A percentile compares a stretch with the other conserved stretches of the same genome.
phyloP scores from a whole-genome alignment of 495 filamentous ascomycete species.

The Penicillium paxilli region DNA sequence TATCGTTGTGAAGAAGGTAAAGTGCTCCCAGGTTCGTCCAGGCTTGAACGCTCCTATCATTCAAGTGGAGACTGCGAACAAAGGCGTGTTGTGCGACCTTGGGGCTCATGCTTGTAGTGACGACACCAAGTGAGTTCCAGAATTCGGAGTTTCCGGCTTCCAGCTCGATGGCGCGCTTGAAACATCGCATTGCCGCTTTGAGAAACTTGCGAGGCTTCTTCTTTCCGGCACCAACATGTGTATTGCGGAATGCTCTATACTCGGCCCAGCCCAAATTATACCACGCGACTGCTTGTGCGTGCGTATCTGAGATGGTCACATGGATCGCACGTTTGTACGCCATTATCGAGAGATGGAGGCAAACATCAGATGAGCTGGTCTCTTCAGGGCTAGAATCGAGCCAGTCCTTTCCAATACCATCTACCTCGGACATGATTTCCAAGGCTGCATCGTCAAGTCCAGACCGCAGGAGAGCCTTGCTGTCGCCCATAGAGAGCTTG shows the following conservation, averaged over 20 bases:
- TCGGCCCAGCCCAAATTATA: constrained; percentile 97
- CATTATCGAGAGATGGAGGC: constrained; percentile 69
- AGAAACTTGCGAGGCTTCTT: constrained; percentile 60
- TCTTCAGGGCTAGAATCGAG: constrained; percentile 46
- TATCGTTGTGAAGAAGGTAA: constrained; percentile 79
- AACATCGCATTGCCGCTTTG: constrained; percentile 83
- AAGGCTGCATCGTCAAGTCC: constrained; percentile 55
- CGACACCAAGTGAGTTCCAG: constrained; percentile 94
- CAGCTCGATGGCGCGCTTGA: constrained; percentile 94
- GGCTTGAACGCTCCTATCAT: constrained; percentile 75
- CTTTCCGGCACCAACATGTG: constrained; percentile 42
- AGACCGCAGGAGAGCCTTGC: constrained; percentile 55
- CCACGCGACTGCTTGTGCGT: constrained; percentile 94
- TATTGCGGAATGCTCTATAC: constrained; percentile 70
- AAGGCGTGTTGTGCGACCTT: constrained; percentile 92
- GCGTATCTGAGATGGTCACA: constrained; percentile 67
- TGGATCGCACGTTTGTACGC: constrained; percentile 85
- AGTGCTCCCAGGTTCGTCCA: constrained; percentile 93
- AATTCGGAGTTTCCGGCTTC: constrained; percentile 96
- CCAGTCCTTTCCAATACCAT: constrained; percentile 60
- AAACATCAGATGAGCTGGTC: constrained; percentile 33
- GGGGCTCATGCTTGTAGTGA: constrained; percentile 79
- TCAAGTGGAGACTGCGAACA: constrained; percentile 88
- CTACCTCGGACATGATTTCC: constrained; percentile 65
- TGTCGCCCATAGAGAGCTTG: constrained; percentile 55